phyloP scores from a whole-genome alignment of 768 basidiomycete genomes.

The Amanita inopinata region DNA sequence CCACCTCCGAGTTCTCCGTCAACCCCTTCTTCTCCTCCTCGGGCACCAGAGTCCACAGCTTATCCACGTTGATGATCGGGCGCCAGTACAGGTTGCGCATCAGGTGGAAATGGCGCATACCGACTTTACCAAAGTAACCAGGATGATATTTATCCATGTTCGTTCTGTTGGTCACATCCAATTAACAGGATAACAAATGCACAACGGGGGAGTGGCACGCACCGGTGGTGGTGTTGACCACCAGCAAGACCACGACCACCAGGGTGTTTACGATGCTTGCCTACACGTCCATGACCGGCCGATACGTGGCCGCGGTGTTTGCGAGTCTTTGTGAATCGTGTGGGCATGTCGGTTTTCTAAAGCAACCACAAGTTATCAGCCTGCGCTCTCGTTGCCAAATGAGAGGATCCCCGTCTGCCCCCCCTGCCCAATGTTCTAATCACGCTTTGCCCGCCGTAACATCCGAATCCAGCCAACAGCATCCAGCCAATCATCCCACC shows the following conservation, averaged over 20 bases:
- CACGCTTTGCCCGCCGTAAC: too few relatives aligned
- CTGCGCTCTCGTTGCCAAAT: too few relatives aligned
- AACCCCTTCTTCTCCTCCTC: constrained; percentile 73
- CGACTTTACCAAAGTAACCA: constrained; percentile 99
- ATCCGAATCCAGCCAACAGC: too few relatives aligned
- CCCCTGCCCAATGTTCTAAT: too few relatives aligned
- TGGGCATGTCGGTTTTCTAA: constrained; percentile 67
- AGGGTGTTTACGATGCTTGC: constrained; percentile 99
- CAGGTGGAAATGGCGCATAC: constrained; percentile 99
- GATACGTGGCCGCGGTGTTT: constrained; percentile 99
- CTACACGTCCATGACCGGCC: constrained; percentile 99
- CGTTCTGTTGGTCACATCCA: constrained; percentile 44
- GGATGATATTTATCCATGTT: constrained; percentile 99
- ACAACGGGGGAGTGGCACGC: constrained; percentile 21
- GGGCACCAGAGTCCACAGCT: constrained; percentile 88
- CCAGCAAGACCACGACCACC: constrained; percentile 99
- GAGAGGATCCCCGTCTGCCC: too few relatives aligned
- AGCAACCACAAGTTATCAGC: constrained; percentile 12
- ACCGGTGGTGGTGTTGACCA: constrained; percentile 99
- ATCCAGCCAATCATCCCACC: too few relatives aligned
- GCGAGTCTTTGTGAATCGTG: constrained; percentile 92
- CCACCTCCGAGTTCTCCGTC: constrained; percentile 66
- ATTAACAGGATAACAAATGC: background rate
- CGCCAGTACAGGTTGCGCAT: constrained; percentile 88
- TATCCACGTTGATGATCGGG: constrained; percentile 98